phyloP scores from a whole-genome alignment of 179 eudicot genomes.

The Actinidia arguta region DNA sequence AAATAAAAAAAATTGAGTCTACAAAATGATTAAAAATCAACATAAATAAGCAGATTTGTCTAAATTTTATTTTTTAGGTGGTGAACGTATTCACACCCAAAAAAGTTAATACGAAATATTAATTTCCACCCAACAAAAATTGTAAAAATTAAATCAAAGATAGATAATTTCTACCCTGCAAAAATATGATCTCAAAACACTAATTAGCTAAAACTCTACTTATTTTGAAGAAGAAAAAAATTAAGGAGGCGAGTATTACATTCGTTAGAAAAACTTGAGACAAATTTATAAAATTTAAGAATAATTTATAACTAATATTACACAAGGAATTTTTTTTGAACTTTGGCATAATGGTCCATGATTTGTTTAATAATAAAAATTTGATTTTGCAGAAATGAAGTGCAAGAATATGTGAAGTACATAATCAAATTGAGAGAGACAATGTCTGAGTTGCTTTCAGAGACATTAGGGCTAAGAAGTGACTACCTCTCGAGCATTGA shows the following conservation, averaged over 20 bases:
- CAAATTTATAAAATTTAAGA: background rate
- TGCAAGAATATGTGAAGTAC: slow-evolving; percentile 38
- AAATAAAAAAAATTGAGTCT: no score
- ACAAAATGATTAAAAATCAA: no score
- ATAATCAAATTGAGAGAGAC: slow-evolving; percentile 30
- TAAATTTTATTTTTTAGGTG: no score
- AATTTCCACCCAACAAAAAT: no score
- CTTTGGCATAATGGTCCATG: background rate
- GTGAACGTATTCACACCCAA: no score
- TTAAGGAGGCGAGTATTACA: background rate
- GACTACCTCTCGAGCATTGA: slow-evolving; percentile 39
- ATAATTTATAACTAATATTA: background rate
- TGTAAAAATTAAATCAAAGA: no score
- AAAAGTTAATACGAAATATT: no score
- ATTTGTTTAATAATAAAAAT: background rate
- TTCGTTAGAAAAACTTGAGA: background rate
- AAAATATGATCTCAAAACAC: no score
- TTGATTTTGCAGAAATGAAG: slow-evolving; percentile 34
- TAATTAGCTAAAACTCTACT: background rate
- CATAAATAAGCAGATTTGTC: no score
- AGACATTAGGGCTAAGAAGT: slow-evolving; percentile 46
- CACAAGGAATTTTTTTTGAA: background rate
- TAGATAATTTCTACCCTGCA: no score
- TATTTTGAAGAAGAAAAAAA: background rate
- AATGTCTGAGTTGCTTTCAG: slow-evolving; percentile 41